Evolutionary conservation across 2,329 filamentous ascomycete species (phyloP).

Genomic region (Pestalotiopsis sp.): DNA sequence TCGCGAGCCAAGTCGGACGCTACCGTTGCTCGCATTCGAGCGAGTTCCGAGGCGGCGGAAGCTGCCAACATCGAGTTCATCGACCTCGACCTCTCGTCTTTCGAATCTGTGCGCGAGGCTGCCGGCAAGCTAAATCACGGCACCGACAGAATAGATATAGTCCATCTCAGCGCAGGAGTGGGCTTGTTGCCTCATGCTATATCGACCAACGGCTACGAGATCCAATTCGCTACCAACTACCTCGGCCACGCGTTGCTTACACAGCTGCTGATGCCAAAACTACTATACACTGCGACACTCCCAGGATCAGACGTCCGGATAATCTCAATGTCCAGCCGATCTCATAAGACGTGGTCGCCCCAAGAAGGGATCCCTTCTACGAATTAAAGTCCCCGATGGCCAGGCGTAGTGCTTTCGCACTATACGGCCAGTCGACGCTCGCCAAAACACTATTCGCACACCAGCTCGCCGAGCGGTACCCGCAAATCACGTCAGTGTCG

Average conservation of each 20-base stretch:
- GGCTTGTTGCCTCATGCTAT: slow-evolving; percentile 29
- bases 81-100: slow-evolving; percentile 38
- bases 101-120: slow-evolving; percentile 33
- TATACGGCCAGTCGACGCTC: slow-evolving; percentile 41
- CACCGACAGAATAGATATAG: slow-evolving; percentile 37
- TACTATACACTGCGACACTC: slow-evolving; percentile 12
- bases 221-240: slow-evolving; percentile 46
- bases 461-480: slow-evolving; percentile 18
- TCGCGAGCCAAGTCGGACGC: slow-evolving; percentile 33
- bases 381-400: slow-evolving; percentile 5
- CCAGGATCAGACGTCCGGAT: slow-evolving; percentile 16
- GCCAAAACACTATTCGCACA: slow-evolving; percentile 17
- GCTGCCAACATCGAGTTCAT: slow-evolving; percentile 29
- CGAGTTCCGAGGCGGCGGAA: background rate
- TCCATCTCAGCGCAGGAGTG: slow-evolving; percentile 43
- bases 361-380: slow-evolving; percentile 14
- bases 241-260: slow-evolving; percentile 44
- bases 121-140: slow-evolving; percentile 29
- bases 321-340: slow-evolving; percentile 13
- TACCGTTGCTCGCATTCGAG: slow-evolving; percentile 23
- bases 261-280: slow-evolving; percentile 16
- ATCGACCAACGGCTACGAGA: slow-evolving; percentile 38
- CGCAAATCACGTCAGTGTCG: slow-evolving; percentile 6
- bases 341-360: background rate
- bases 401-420: slow-evolving; percentile 23